phyloP scores from a whole-genome alignment of 139 green algal genomes.

The Zygnema cylindricum region DNA sequence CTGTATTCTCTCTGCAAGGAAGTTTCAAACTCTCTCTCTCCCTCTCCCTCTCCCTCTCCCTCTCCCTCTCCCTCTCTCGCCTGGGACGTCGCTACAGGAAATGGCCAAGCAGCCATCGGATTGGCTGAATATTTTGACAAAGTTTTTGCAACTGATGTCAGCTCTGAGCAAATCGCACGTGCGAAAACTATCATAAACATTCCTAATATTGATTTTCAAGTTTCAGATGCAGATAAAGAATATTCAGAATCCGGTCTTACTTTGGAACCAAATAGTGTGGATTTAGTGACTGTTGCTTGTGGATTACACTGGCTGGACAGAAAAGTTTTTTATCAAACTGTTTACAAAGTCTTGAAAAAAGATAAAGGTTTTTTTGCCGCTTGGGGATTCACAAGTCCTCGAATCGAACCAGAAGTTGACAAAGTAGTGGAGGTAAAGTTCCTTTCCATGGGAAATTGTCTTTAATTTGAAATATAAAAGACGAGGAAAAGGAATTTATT shows the following conservation, averaged over 20 bases:
- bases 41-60: slow-evolving; percentile 3
- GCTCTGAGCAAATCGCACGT: not conserved
- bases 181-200: not conserved
- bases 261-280: not conserved
- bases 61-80: slow-evolving; percentile 8
- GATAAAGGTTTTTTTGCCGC: not conserved
- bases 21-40: not conserved
- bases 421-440: not conserved
- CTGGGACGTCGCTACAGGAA: slow-evolving; percentile 8
- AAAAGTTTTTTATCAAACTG: not conserved
- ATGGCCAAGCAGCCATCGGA: slow-evolving; percentile 1
- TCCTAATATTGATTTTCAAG: not conserved
- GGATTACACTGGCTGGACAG: not conserved
- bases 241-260: not conserved
- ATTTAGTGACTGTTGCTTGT: not conserved
- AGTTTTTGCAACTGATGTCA: slow-evolving; percentile 13
- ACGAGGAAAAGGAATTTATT: too few species aligned
- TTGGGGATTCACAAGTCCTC: not conserved
- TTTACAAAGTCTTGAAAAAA: not conserved
- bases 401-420: not conserved
- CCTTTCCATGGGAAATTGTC: too few species aligned
- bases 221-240: not conserved
- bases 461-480: too few species aligned
- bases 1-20: not conserved
- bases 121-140: not conserved